Conservation (phyloP, 192 early-diverging fungal species). For the Funneliformis geosporum region DNA sequence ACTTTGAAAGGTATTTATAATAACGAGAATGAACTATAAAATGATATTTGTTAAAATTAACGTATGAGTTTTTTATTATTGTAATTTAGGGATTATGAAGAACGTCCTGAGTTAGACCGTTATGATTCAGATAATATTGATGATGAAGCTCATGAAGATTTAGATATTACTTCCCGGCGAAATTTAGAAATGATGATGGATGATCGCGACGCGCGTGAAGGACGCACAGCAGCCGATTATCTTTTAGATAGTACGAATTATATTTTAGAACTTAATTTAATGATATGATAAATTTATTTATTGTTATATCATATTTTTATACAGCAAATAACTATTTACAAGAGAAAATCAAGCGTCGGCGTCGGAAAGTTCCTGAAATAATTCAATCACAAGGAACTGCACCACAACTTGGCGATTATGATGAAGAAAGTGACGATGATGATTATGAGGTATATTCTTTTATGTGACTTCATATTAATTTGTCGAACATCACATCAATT, state of each 20-base stretch:
- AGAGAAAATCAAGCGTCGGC: neutral
- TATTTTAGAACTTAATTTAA: neutral
- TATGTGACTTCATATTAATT: neutral
- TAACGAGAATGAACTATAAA: neutral
- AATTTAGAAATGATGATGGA: conserved; percentile 77
- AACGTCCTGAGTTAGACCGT: conserved; percentile 67
- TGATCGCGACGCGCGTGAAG: conserved; percentile 74
- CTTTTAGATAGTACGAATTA: conserved; percentile 70
- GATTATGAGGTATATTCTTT: neutral
- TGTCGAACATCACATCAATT: neutral
- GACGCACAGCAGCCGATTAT: conserved; percentile 87
- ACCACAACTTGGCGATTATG: neutral
- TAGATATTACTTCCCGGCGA: conserved; percentile 73
- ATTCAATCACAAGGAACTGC: neutral
- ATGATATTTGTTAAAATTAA: neutral
- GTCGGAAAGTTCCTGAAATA: neutral
- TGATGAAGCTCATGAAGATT: conserved; percentile 70
- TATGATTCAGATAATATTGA: conserved; percentile 89
- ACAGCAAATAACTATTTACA: neutral
- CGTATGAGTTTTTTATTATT: neutral
- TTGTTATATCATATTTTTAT: neutral
- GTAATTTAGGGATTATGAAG: conserved; percentile 73
- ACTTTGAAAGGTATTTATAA: conserved; percentile 69
- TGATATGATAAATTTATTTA: neutral
- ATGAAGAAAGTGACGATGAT: neutral